Evolutionary conservation across 208 protist species (phyloP).

Genomic region (Trypanosomatidae sp.): DNA sequence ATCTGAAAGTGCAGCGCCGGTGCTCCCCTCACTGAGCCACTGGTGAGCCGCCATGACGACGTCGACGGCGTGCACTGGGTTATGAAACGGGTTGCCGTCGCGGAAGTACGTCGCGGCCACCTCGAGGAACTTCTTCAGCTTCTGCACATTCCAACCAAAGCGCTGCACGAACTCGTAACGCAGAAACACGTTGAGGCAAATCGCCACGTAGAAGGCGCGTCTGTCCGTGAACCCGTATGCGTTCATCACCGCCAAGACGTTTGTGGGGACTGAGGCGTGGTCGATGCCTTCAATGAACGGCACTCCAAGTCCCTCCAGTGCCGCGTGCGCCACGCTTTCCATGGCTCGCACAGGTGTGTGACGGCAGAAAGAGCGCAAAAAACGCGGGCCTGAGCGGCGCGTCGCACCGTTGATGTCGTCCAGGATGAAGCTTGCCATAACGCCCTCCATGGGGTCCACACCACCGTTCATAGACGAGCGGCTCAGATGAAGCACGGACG

Average conservation of each 20-base stretch:
- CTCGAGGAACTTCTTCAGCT: constrained; percentile 46
- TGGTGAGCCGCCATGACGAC: constrained; percentile 67
- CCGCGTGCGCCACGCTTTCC: constrained; percentile 30
- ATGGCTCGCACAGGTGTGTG: constrained; percentile 39
- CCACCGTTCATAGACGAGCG: constrained; percentile 27
- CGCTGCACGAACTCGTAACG: constrained; percentile 57
- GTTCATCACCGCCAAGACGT: constrained; percentile 20
- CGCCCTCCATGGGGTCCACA: constrained; percentile 24
- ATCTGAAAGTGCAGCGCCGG: constrained; percentile 36
- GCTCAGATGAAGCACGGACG: constrained; percentile 35
- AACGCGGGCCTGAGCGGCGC: constrained; percentile 32
- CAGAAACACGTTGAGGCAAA: constrained; percentile 66
- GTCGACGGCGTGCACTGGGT: constrained; percentile 71
- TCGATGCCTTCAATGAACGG: constrained; percentile 47
- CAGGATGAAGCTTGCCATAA: constrained; percentile 31
- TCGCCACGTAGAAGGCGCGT: constrained; percentile 32
- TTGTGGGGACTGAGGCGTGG: constrained; percentile 13
- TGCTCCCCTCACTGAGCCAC: constrained; percentile 42
- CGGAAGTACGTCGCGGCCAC: constrained; percentile 45
- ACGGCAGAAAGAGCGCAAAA: constrained; percentile 41
- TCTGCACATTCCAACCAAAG: constrained; percentile 46
- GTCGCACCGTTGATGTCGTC: constrained; percentile 11
- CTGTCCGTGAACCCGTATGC: constrained; percentile 13
- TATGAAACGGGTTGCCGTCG: constrained; percentile 73
- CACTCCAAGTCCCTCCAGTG: constrained; percentile 32